phyloP scores from a whole-genome alignment of 2,329 filamentous ascomycete genomes.

The Coniella vitis region DNA sequence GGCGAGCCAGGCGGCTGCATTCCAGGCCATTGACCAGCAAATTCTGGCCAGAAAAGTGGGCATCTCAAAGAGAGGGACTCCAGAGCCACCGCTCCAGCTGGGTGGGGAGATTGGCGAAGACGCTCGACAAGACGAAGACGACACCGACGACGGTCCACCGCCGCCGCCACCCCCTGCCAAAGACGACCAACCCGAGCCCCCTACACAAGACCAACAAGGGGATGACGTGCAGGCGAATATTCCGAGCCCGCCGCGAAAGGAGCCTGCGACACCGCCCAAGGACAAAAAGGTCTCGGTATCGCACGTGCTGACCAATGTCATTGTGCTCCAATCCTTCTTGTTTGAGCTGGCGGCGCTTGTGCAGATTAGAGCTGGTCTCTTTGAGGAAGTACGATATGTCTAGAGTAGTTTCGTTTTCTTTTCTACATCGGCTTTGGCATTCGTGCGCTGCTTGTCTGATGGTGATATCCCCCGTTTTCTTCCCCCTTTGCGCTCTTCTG shows the following conservation, averaged over 20 bases:
- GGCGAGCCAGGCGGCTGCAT: conserved; percentile 49
- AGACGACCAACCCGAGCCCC: conserved; percentile 3
- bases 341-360: conserved; percentile 69
- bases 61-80: conserved; percentile 33
- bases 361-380: conserved; percentile 67
- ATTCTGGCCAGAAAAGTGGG: conserved; percentile 51
- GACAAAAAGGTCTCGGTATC: conserved; percentile 58
- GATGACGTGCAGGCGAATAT: conserved; percentile 11
- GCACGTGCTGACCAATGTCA: conserved; percentile 72
- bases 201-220: background rate
- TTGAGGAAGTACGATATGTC: conserved; percentile 66
- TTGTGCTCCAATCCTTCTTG: conserved; percentile 73
- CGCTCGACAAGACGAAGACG: conserved; percentile 4
- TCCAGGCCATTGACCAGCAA: conserved; percentile 57
- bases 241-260: background rate
- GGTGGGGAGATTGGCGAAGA: conserved; percentile 26
- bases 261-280: conserved; percentile 11
- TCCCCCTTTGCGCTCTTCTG: no score
- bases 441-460: background rate
- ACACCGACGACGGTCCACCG: conserved; percentile 20
- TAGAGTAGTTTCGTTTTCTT: conserved; percentile 17
- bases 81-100: conserved; percentile 41
- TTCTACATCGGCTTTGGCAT: background rate
- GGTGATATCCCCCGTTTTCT: background rate
- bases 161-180: conserved; percentile 16